A percentile compares a stretch with the other conserved stretches of the same genome.
Evolutionary conservation across 306 rosid genomes (phyloP).

Genomic region (Gastrolobium bilobum): DNA sequence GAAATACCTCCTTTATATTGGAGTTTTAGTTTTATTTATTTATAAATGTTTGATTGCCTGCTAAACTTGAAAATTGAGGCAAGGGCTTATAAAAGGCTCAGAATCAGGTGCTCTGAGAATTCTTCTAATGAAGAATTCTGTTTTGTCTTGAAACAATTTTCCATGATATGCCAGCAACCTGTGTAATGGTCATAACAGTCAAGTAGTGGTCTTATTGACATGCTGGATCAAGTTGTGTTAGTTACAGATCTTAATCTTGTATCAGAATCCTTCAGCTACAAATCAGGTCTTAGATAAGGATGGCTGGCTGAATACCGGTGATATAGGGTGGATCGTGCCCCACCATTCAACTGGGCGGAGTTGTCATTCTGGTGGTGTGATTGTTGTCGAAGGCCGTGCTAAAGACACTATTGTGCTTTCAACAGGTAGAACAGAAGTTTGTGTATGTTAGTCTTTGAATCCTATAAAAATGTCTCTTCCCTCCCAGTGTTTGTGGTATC

Average conservation of each 20-base stretch:
- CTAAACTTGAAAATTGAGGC: constrained; percentile 31
- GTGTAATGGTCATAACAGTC: constrained; percentile 31
- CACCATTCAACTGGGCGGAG: constrained; percentile 79
- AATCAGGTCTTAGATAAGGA: constrained; percentile 72
- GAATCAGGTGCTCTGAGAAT: neutral
- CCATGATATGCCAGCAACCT: constrained; percentile 30
- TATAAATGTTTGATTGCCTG: constrained; percentile 17
- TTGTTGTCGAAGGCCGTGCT: constrained; percentile 93
- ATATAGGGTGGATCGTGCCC: constrained; percentile 93
- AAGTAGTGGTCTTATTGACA: constrained; percentile 15
- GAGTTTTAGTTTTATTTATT: constrained; percentile 15
- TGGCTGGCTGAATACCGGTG: constrained; percentile 94
- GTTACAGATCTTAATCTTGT: constrained; percentile 52
- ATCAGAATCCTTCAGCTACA: constrained; percentile 83
- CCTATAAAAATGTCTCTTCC: constrained; percentile 21
- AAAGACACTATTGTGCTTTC: constrained; percentile 97
- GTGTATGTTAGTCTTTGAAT: constrained; percentile 28
- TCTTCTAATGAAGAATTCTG: constrained; percentile 35
- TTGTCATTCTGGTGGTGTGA: constrained; percentile 72
- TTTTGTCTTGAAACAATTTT: constrained; percentile 21
- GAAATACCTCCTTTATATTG: constrained; percentile 13
- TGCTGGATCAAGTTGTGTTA: constrained; percentile 39
- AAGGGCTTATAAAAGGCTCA: constrained; percentile 30
- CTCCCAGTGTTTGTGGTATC: neutral
- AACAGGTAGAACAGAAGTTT: constrained; percentile 66